Evolutionary conservation across 1,284 basidiomycete species (phyloP).

Genomic region (Ceratorhiza oryzae-sativae): DNA sequence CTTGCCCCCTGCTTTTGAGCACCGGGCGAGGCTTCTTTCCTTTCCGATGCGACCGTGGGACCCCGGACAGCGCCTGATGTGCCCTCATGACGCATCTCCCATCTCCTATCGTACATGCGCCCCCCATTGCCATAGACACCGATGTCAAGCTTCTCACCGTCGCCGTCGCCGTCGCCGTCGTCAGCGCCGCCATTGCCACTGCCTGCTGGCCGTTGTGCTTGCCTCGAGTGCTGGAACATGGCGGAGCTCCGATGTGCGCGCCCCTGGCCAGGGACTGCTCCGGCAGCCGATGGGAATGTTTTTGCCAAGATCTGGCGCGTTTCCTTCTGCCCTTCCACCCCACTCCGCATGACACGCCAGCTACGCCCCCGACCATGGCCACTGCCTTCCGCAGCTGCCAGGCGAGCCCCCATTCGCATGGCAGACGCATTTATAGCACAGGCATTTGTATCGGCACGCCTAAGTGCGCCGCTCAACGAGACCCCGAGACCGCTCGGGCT

Average conservation of each 20-base stretch:
- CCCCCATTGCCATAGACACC: constrained; percentile 7
- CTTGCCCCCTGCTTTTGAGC: constrained; percentile 23
- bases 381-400: constrained; percentile 32
- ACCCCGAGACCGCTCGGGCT: constrained; percentile 25
- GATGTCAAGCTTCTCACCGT: neutral
- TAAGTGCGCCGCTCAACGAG: neutral
- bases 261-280: constrained; percentile 15
- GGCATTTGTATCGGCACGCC: constrained; percentile 8
- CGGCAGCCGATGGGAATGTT: constrained; percentile 28
- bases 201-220: neutral
- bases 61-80: constrained; percentile 18
- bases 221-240: neutral
- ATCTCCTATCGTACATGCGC: neutral
- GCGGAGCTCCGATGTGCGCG: neutral
- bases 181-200: neutral
- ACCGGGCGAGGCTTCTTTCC: constrained; percentile 23
- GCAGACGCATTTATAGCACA: constrained; percentile 5
- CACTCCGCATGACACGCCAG: neutral
- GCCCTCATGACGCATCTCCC: constrained; percentile 32
- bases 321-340: constrained; percentile 5
- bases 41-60: constrained; percentile 11
- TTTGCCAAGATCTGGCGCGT: neutral
- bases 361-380: neutral
- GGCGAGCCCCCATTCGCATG: neutral
- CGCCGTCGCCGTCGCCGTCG: neutral